phyloP scores from a whole-genome alignment of 805 yeast species.

The Nakazawaea sp. region DNA sequence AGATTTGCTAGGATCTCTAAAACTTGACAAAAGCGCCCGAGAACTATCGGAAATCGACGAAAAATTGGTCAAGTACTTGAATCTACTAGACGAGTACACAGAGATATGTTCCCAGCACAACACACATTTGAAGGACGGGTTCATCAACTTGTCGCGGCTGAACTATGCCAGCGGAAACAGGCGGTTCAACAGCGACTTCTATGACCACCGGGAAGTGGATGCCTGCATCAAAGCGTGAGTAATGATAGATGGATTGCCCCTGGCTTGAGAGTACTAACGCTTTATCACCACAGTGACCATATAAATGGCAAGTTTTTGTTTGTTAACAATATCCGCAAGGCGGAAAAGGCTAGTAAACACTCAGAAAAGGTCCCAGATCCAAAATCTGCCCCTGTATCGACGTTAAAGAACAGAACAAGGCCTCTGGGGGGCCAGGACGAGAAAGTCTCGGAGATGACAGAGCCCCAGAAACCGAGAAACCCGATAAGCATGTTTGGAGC shows the following conservation, averaged over 20 bases:
- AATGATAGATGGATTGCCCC: no score
- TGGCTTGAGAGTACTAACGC: no score
- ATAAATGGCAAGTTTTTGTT: no score
- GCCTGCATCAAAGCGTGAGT: constrained; percentile 13
- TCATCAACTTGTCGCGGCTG: constrained; percentile 34
- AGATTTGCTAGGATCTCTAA: no score
- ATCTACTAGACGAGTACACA: constrained; percentile 28
- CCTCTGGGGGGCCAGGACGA: background rate
- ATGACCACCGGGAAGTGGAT: constrained; percentile 15
- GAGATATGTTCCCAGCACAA: constrained; percentile 15
- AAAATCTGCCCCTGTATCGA: no score
- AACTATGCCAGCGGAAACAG: constrained; percentile 26
- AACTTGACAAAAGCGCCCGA: no score
- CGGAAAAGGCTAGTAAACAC: no score
- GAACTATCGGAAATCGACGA: constrained; percentile 1
- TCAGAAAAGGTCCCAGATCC: no score
- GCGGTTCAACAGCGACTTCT: constrained; percentile 14
- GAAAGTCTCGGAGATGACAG: background rate
- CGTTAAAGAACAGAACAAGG: constrained; percentile 5
- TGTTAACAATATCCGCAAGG: no score
- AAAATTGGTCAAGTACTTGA: constrained; percentile 19
- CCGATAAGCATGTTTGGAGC: constrained; percentile 31
- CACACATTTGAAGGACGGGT: constrained; percentile 30
- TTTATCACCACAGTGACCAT: no score
- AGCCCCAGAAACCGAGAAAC: constrained; percentile 10